Conservation (phyloP, 306 rosid genomes). For the Cucurbita ficifolia region DNA sequence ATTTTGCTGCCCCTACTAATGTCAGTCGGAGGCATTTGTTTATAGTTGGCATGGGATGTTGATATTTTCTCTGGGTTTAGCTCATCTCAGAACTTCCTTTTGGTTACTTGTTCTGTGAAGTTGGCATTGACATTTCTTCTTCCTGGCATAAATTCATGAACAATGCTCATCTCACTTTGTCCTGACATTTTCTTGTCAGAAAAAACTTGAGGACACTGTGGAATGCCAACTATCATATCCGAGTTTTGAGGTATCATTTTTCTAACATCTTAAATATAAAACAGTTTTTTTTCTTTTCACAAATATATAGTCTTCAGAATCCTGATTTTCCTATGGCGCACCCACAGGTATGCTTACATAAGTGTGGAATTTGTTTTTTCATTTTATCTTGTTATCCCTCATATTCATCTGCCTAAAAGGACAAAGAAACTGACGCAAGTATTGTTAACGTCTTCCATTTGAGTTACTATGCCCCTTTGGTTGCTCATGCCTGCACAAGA, state of each 20-base stretch:
- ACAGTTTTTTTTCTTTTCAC: background rate
- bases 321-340: background rate
- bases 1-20: background rate
- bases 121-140: background rate
- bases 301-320: background rate
- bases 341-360: background rate
- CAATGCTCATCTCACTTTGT: background rate
- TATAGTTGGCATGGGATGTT: background rate
- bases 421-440: background rate
- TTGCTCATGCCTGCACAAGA: background rate
- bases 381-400: background rate
- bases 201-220: constrained; percentile 53
- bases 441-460: background rate
- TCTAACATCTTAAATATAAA: background rate
- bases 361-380: background rate
- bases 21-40: background rate
- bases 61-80: background rate
- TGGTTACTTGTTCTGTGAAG: background rate
- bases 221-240: constrained; percentile 51
- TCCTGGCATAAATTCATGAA: background rate
- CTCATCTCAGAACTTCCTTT: background rate
- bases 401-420: background rate
- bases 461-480: background rate
- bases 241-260: constrained; percentile 53
- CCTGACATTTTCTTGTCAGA: constrained; percentile 29